A percentile compares a stretch with the other conserved stretches of the same genome.
Conservation (phyloP, 2,329 filamentous ascomycete genomes). For the Penicillium sp. region DNA sequence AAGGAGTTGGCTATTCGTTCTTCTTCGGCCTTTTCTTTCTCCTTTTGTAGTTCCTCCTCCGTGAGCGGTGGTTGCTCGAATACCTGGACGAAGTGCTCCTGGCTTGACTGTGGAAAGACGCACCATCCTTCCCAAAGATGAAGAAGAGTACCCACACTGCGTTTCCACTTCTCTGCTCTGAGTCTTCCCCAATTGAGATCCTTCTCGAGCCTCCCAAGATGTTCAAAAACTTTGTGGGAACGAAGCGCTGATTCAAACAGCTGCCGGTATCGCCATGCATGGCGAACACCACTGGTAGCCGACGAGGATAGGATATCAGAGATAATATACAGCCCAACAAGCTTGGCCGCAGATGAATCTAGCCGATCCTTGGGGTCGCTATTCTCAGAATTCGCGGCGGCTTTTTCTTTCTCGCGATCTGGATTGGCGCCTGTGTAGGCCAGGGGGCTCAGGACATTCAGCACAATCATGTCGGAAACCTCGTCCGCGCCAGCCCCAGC, state of each 20-base stretch:
- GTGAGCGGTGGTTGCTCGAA: conserved; percentile 66
- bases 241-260: conserved; percentile 70
- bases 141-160: conserved; percentile 64
- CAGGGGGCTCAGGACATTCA: conserved; percentile 74
- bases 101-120: conserved; percentile 65
- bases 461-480: conserved; percentile 79
- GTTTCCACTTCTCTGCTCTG: conserved; percentile 77
- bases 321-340: conserved; percentile 75
- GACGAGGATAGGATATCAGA: conserved; percentile 76
- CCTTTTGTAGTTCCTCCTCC: conserved; percentile 40
- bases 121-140: conserved; percentile 62
- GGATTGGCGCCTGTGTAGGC: conserved; percentile 66
- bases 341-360: conserved; percentile 66
- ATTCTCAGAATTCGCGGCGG: conserved; percentile 30
- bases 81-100: conserved; percentile 62
- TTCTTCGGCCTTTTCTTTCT: conserved; percentile 41
- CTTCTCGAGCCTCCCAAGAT: conserved; percentile 66
- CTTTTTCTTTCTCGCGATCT: conserved; percentile 34
- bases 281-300: conserved; percentile 66
- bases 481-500: conserved; percentile 80
- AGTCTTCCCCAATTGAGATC: conserved; percentile 72
- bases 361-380: conserved; percentile 42
- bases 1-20: conserved; percentile 35
- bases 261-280: conserved; percentile 80
- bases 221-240: conserved; percentile 64